These are phyloP conservation scores for Aspergillus chevalieri DNA, from an alignment of 2,329 filamentous ascomycete species.

Conservation along the genomic window DNA sequence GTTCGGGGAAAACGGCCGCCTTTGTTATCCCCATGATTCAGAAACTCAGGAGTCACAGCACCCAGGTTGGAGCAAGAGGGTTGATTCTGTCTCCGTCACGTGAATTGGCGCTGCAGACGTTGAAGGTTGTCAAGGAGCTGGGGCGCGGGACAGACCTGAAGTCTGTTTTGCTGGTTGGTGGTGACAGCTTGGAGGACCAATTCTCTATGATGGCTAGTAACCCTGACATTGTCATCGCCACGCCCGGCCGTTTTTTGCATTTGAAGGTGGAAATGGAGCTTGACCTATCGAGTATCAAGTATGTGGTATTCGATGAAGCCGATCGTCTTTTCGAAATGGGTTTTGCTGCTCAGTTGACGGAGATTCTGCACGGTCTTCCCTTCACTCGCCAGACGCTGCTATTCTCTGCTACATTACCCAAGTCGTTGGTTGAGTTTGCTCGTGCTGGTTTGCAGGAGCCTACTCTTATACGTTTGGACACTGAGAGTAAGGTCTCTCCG, in stretches of 20 bases:
- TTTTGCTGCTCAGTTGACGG: conserved; percentile 84
- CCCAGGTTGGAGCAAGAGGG: conserved; percentile 76
- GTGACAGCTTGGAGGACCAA: conserved; percentile 92
- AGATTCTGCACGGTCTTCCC: conserved; percentile 86
- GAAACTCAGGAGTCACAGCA: conserved; percentile 79
- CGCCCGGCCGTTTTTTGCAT: conserved; percentile 91
- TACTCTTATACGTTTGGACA: conserved; percentile 80
- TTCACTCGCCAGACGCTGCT: conserved; percentile 79
- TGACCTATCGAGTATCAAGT: conserved; percentile 82
- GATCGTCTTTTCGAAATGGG: conserved; percentile 98
- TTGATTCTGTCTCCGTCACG: conserved; percentile 87
- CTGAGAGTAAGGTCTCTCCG: conserved; percentile 91
- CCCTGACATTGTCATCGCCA: conserved; percentile 95
- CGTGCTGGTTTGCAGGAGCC: conserved; percentile 89
- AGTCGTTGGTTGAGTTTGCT: conserved; percentile 92
- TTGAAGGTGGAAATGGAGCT: conserved; percentile 94
- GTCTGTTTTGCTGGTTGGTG: conserved; percentile 84
- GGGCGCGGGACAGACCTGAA: conserved; percentile 84
- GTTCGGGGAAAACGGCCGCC: conserved; percentile 94
- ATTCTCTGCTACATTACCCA: conserved; percentile 91
- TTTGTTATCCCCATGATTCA: conserved; percentile 99
- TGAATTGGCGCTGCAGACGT: conserved; percentile 87
- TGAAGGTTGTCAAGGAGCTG: conserved; percentile 95
- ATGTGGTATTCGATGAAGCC: conserved; percentile 96
- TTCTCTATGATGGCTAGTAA: conserved; percentile 89